Evolutionary conservation across 768 basidiomycete genomes (phyloP), one percentile per base, ranked within the genome.

Genomic region (Hygrophorus pudorinus): DNA sequence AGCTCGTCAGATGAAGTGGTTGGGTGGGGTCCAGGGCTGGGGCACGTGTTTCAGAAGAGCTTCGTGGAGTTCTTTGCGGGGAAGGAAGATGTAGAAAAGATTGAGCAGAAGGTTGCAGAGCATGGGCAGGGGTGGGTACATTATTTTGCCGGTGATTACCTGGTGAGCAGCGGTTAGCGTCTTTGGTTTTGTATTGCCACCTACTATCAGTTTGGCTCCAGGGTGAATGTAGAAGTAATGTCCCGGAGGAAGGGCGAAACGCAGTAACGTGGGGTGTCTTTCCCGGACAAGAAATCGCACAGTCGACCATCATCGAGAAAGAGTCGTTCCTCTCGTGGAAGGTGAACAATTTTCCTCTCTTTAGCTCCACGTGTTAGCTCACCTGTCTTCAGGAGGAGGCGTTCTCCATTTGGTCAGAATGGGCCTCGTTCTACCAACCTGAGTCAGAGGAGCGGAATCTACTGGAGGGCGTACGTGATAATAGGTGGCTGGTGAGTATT

Each of bases 221-320:
- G 85, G 92, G 87, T 20, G 84, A 89, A 39, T 79, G 72, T 48
- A 67, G 71, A 51, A 90, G 79, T 10, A 98, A 96, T 58, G 77
- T 94, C 17, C 69, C 75, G 1, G 78, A 82, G 37, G 79, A 76
- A 28, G 84, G 78, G 11, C 76, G 87, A 45, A 97, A 97, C 60
- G 93, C 92, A 0, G 96, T 99, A 5, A 99, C 96, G 1, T 99
- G 96, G 96, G 96, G 93, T 45, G 83, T 98, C 5, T 99, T 99
- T 61, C 89, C 92, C 0, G 96, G 90, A 0, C 87, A 96, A 58
- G 96, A 99, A 62, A 84, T 99, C 37, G 77, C 83, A 1, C 94
- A 97, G 56, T 88, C 94, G 4, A 99, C 96, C 0, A 91, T 98
- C 52, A 98, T 99, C 29, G 96, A 97, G 57, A 78, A 77, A 40